Evolutionary conservation across 345 rosid species (phyloP).

Genomic region (Physaria fendleri): DNA sequence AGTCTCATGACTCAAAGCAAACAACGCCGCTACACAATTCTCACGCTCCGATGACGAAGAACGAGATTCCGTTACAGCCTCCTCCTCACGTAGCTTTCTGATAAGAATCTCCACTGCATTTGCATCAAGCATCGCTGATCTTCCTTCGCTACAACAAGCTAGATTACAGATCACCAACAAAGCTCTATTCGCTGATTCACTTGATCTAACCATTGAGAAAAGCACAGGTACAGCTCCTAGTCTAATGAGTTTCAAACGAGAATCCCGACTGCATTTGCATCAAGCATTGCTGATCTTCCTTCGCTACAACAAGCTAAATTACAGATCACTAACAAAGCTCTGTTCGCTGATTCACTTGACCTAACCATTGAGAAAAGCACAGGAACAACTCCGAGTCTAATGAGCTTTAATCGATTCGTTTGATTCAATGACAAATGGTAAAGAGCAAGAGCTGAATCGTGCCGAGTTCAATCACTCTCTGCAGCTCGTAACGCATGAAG

Average conservation of each 20-base stretch:
- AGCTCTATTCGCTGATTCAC: constrained; percentile 43
- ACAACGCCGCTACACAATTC: constrained; percentile 62
- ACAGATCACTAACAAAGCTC: constrained; percentile 55
- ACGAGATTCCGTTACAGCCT: constrained; percentile 22
- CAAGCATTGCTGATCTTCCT: constrained; percentile 61
- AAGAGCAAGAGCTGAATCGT: constrained; percentile 66
- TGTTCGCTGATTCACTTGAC: constrained; percentile 38
- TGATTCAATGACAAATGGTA: constrained; percentile 64
- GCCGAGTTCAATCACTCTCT: constrained; percentile 51
- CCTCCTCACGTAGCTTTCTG: constrained; percentile 43
- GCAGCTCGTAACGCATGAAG: constrained; percentile 48
- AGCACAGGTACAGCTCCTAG: constrained; percentile 54
- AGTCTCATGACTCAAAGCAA: constrained; percentile 55
- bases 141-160: constrained; percentile 59
- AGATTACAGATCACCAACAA: constrained; percentile 58
- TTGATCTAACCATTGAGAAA: constrained; percentile 45
- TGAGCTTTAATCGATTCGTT: constrained; percentile 55
- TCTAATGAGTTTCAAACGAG: constrained; percentile 62
- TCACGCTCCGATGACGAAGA: constrained; percentile 41
- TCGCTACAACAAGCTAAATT: constrained; percentile 62
- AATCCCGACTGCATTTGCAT: constrained; percentile 57
- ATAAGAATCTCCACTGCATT: constrained; percentile 59
- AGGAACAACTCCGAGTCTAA: constrained; percentile 55
- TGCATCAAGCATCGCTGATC: constrained; percentile 60
- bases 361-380: constrained; percentile 49